Conservation (phyloP, 306 rosid genomes). For the Quercus parvula region DNA sequence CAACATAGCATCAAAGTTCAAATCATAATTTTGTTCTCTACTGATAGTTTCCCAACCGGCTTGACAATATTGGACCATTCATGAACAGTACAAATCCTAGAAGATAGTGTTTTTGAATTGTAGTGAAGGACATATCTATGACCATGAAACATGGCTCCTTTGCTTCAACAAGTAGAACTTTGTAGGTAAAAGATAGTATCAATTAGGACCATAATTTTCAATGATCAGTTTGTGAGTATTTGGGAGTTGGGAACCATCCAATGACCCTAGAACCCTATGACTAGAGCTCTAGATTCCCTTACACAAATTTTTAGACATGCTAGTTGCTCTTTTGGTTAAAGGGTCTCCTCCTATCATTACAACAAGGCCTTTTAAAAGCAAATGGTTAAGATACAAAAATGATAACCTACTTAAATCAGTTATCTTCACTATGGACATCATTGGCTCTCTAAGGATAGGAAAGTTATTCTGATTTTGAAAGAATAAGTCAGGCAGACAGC, state of each 20-base stretch:
- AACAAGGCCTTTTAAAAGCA: conserved; percentile 33
- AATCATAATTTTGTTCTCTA: conserved; percentile 16
- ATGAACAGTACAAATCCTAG: conserved; percentile 42
- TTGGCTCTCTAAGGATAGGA: conserved; percentile 33
- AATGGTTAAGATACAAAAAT: conserved; percentile 38
- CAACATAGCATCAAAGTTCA: conserved; percentile 28
- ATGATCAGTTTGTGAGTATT: conserved; percentile 3
- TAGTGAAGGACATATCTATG: conserved; percentile 48
- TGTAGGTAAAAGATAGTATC: conserved; percentile 19
- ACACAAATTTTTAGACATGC: conserved; percentile 24
- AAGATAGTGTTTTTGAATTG: conserved; percentile 42
- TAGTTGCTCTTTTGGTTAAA: conserved; percentile 30
- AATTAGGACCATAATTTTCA: conserved; percentile 28
- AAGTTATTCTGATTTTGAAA: conserved; percentile 42
- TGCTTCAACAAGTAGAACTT: conserved; percentile 31
- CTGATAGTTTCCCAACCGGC: conserved; percentile 7
- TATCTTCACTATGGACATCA: conserved; percentile 34
- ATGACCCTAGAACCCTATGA: conserved; percentile 28
- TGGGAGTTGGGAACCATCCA: conserved; percentile 37
- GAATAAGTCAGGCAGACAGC: conserved; percentile 29
- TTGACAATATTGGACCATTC: conserved; percentile 36
- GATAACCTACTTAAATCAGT: conserved; percentile 55
- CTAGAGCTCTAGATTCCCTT: conserved; percentile 55
- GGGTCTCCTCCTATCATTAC: conserved; percentile 13
- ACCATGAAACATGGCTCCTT: conserved; percentile 31